These are phyloP conservation scores for Talinum fruticosum DNA, from an alignment of 148 eudicot genomes.

Conservation along the genomic window DNA sequence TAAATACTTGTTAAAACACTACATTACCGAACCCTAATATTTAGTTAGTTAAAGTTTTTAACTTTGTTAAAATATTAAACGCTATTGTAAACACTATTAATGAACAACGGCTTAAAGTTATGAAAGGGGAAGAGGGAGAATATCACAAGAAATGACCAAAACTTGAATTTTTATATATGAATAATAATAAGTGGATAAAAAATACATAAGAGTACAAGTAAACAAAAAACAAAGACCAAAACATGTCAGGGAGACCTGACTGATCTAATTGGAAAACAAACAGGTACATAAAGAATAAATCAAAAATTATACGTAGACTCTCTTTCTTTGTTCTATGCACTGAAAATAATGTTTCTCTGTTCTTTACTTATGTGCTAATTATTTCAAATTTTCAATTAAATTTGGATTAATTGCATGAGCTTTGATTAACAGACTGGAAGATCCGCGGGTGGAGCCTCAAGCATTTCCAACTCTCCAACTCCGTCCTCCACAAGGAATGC, in stretches of 20 bases:
- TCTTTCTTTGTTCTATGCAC: background rate
- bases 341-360: constrained; percentile 4
- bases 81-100: no score
- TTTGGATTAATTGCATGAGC: background rate
- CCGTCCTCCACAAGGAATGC: constrained; percentile 73
- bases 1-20: no score
- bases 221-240: constrained; percentile 25
- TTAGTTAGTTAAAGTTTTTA: no score
- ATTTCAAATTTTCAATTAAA: background rate
- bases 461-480: constrained; percentile 45
- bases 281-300: constrained; percentile 5
- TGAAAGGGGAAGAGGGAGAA: no score
- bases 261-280: background rate
- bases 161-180: constrained; percentile 13
- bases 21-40: no score
- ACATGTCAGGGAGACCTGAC: constrained; percentile 23
- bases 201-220: constrained; percentile 17
- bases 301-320: background rate
- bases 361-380: constrained; percentile 20
- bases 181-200: constrained; percentile 10
- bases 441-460: constrained; percentile 60
- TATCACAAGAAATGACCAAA: constrained; percentile 5
- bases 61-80: no score
- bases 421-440: constrained; percentile 52
- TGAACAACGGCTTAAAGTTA: no score